Percentiles rank a stretch among this genome's conserved stretches.
phyloP scores from a whole-genome alignment of 2,329 filamentous ascomycete genomes.

The Cordyceps cicadae region DNA sequence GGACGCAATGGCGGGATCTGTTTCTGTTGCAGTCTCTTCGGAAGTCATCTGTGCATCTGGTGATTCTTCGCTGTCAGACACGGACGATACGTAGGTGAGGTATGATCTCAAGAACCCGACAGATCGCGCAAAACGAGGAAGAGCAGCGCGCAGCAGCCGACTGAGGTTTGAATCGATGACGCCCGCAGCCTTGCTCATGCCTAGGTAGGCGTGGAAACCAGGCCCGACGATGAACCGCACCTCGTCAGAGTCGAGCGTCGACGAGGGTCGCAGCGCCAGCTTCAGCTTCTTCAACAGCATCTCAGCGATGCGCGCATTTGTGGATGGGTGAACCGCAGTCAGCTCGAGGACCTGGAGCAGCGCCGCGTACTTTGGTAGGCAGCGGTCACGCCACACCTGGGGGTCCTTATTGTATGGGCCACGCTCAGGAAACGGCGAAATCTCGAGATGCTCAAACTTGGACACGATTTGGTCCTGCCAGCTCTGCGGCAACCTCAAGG shows the following conservation, averaged over 20 bases:
- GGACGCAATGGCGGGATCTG: constrained; percentile 53
- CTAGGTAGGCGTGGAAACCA: constrained; percentile 65
- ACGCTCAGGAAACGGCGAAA: constrained; percentile 56
- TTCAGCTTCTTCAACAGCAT: constrained; percentile 58
- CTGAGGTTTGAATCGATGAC: constrained; percentile 54
- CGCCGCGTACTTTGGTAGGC: constrained; percentile 59
- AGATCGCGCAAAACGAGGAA: constrained; percentile 56
- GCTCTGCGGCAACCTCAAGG: constrained; percentile 50
- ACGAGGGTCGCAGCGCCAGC: constrained; percentile 54
- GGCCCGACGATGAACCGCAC: constrained; percentile 67
- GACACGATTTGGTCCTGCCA: constrained; percentile 68
- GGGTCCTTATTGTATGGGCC: constrained; percentile 55
- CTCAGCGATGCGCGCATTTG: constrained; percentile 57
- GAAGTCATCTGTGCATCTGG: constrained; percentile 11
- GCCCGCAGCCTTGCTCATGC: constrained; percentile 52
- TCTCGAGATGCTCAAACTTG: constrained; percentile 58
- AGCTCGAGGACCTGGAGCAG: constrained; percentile 55
- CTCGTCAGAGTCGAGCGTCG: constrained; percentile 50
- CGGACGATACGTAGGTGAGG: constrained; percentile 43
- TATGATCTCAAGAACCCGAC: constrained; percentile 59
- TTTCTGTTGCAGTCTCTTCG: constrained; percentile 29
- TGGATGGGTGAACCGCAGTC: constrained; percentile 56
- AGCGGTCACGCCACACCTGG: constrained; percentile 53
- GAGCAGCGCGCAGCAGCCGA: constrained; percentile 56
- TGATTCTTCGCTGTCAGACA: constrained; percentile 6